A percentile compares a stretch with the other conserved stretches of the same genome.
Evolutionary conservation across 306 rosid species (phyloP).

Genomic region (Cicer pinnatifidum): DNA sequence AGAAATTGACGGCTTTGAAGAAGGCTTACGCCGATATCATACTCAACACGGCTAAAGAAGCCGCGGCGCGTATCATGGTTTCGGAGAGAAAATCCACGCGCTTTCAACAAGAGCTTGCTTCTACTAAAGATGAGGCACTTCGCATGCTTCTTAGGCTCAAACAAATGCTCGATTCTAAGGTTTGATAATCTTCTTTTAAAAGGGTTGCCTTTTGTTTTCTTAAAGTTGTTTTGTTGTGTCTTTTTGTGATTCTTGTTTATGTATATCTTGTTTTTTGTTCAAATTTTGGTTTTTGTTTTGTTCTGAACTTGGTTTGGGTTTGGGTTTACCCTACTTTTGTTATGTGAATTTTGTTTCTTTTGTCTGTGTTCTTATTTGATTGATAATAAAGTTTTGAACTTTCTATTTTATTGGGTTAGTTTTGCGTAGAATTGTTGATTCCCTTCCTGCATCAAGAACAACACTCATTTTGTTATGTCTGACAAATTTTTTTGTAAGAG

Average conservation of each 20-base stretch:
- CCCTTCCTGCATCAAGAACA: slow-evolving; percentile 22
- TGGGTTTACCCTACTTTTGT: slow-evolving; percentile 34
- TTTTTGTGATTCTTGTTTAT: slow-evolving; percentile 2
- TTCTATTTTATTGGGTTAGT: slow-evolving; percentile 38
- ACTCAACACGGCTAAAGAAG: slow-evolving; percentile 81
- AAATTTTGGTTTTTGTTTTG: slow-evolving; percentile 29
- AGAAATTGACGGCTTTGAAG: slow-evolving; percentile 86
- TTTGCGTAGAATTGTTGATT: slow-evolving; percentile 16
- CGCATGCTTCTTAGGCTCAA: slow-evolving; percentile 78
- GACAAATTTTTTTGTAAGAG: slow-evolving; percentile 1
- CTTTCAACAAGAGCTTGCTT: slow-evolving; percentile 62
- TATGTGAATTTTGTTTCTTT: slow-evolving; percentile 41
- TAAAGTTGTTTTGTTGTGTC: neutral
- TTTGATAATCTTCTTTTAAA: slow-evolving; percentile 27
- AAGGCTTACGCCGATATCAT: slow-evolving; percentile 85
- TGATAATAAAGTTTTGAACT: slow-evolving; percentile 33
- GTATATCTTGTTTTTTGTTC: neutral
- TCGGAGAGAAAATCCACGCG: slow-evolving; percentile 71
- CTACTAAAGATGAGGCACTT: slow-evolving; percentile 69
- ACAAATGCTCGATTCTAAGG: slow-evolving; percentile 82
- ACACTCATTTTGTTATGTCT: slow-evolving; percentile 1
- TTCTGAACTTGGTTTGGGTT: slow-evolving; percentile 26
- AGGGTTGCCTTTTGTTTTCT: slow-evolving; percentile 35
- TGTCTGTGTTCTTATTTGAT: slow-evolving; percentile 35
- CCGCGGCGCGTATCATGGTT: slow-evolving; percentile 75